Percentiles rank a stretch among this genome's conserved stretches.
phyloP scores from a whole-genome alignment of 768 basidiomycete species.

The Leccinellum albellum region DNA sequence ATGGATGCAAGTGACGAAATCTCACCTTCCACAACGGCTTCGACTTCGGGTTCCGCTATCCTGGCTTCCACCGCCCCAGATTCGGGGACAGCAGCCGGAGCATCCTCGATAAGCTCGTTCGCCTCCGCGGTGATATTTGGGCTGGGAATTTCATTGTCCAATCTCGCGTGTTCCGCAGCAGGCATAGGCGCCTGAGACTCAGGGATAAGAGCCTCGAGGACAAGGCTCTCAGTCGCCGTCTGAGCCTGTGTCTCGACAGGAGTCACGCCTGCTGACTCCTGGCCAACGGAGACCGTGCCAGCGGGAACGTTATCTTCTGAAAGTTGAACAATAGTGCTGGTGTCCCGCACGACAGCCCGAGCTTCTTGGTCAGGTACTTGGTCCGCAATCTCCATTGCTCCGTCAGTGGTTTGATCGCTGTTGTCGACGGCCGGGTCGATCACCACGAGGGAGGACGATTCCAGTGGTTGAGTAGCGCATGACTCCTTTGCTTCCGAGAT shows the following conservation, averaged over 20 bases:
- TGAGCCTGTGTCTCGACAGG: constrained; percentile 5
- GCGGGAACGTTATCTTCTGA: not conserved
- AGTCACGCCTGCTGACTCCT: not conserved
- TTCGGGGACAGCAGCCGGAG: not conserved
- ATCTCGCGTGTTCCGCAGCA: not conserved
- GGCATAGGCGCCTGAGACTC: not conserved
- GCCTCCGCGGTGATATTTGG: not conserved
- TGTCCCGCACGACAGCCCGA: not conserved
- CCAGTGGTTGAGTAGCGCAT: not conserved
- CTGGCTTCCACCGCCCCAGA: not conserved
- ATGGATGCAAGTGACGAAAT: not conserved
- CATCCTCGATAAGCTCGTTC: not conserved
- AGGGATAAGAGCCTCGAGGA: not conserved
- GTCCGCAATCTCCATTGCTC: constrained; percentile 6
- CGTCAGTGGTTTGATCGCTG: not conserved
- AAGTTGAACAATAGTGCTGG: not conserved
- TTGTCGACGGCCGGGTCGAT: not conserved
- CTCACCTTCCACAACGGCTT: not conserved
- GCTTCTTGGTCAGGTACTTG: constrained; percentile 2
- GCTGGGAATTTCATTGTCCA: constrained; percentile 7
- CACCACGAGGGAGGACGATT: not conserved
- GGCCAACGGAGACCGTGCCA: not conserved
- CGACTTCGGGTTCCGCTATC: not conserved
- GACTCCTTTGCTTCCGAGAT: not conserved
- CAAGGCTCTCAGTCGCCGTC: not conserved